A percentile compares a stretch with the other conserved stretches of the same genome.
Conservation (phyloP, 495 filamentous ascomycete species). For the Aspergillus diversus region DNA sequence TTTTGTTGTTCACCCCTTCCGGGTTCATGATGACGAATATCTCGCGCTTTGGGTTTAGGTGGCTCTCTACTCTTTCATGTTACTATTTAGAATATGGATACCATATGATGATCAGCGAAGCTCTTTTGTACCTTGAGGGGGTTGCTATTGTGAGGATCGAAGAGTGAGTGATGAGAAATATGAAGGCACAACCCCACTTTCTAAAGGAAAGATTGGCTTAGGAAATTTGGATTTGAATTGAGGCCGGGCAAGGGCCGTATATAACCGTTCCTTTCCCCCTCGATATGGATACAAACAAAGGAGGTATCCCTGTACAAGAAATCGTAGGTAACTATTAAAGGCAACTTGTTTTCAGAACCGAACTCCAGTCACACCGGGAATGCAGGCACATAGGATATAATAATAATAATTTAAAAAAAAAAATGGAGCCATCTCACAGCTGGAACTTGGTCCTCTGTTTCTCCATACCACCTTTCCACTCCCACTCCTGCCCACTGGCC, state of each 20-base stretch:
- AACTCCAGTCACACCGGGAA: not conserved
- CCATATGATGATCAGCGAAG: no score
- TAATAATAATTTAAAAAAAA: conserved; percentile 16
- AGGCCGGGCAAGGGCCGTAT: not conserved
- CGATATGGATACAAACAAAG: not conserved
- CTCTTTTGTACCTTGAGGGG: no score
- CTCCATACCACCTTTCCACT: conserved; percentile 93
- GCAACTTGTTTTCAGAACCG: conserved; percentile 10
- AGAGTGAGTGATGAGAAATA: no score
- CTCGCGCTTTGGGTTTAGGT: not conserved
- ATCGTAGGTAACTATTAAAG: not conserved
- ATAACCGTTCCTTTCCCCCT: not conserved
- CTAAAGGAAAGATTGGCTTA: no score
- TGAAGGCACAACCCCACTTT: no score
- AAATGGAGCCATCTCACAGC: conserved; percentile 54
- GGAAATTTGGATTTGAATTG: not conserved
- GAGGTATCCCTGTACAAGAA: not conserved
- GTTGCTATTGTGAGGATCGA: no score
- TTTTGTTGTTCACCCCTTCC: not conserved
- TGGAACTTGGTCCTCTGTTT: conserved; percentile 92
- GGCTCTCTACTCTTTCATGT: not conserved
- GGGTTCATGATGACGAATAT: not conserved
- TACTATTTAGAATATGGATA: not conserved
- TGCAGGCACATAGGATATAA: not conserved
- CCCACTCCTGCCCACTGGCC: conserved; percentile 84